Conservation (phyloP, 2,329 filamentous ascomycete genomes). For the Ophiostoma montium region DNA sequence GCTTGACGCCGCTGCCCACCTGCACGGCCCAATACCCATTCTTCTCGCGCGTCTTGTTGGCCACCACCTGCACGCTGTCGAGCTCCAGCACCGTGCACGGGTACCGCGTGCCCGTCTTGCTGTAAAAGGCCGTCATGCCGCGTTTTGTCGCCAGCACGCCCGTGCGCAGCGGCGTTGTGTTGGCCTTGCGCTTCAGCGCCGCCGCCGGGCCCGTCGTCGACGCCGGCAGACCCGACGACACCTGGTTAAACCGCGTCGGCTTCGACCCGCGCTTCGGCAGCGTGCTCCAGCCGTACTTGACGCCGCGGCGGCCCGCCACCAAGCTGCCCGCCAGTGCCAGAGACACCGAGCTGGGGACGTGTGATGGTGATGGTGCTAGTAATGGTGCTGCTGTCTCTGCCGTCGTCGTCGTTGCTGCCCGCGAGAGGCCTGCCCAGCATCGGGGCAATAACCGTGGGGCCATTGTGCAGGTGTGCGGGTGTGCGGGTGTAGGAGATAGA, state of each 20-base stretch:
- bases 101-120: conserved; percentile 61
- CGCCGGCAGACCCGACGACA: conserved; percentile 38
- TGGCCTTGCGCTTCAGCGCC: conserved; percentile 42
- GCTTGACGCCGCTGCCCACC: conserved; percentile 64
- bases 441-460: conserved; percentile 21
- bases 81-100: conserved; percentile 89
- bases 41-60: conserved; percentile 63
- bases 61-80: conserved; percentile 79
- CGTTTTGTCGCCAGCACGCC: conserved; percentile 82
- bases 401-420: conserved; percentile 2
- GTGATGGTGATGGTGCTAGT: neutral
- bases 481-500: neutral
- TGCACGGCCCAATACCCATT: conserved; percentile 95
- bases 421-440: conserved; percentile 15
- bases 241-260: conserved; percentile 47
- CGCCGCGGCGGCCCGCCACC: conserved; percentile 26
- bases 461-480: conserved; percentile 15
- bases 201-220: conserved; percentile 46
- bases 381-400: neutral
- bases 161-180: conserved; percentile 52
- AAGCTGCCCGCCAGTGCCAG: neutral
- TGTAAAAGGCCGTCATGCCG: conserved; percentile 89
- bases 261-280: conserved; percentile 30
- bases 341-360: neutral
- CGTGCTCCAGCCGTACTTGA: conserved; percentile 49